Evolutionary conservation across 2,329 filamentous ascomycete genomes (phyloP).

Genomic region (Helotiales sp.): DNA sequence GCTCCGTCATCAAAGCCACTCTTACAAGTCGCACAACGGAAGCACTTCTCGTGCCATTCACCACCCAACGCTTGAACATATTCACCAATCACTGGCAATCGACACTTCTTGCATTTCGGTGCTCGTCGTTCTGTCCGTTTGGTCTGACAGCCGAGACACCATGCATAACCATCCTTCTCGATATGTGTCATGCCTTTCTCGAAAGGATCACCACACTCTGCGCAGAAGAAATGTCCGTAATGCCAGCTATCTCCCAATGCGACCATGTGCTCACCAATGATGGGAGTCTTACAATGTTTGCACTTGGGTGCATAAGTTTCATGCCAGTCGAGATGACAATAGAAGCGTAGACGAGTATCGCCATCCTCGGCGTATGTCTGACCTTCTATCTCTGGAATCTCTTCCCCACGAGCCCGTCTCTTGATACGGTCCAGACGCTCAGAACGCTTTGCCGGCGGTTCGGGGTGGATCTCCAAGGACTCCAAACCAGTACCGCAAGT

Average conservation of each 20-base stretch:
- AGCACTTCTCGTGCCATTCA: slow-evolving; percentile 94
- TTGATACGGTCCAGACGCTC: slow-evolving; percentile 74
- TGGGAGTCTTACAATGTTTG: slow-evolving; percentile 94
- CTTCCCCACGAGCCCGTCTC: slow-evolving; percentile 59
- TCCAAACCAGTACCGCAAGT: slow-evolving; percentile 86
- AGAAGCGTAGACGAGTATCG: slow-evolving; percentile 78
- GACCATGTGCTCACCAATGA: slow-evolving; percentile 91
- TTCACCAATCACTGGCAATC: slow-evolving; percentile 80
- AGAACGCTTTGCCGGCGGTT: slow-evolving; percentile 71
- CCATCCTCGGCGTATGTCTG: slow-evolving; percentile 70
- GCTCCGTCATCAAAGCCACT: slow-evolving; percentile 64
- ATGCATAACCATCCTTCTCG: slow-evolving; percentile 96
- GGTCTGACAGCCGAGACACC: slow-evolving; percentile 92
- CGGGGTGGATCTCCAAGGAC: slow-evolving; percentile 93
- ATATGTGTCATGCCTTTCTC: slow-evolving; percentile 69
- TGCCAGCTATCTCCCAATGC: slow-evolving; percentile 97
- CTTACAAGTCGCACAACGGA: slow-evolving; percentile 69
- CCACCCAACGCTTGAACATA: slow-evolving; percentile 86
- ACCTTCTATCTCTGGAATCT: slow-evolving; percentile 61
- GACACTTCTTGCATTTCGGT: slow-evolving; percentile 85
- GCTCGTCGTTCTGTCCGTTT: slow-evolving; percentile 85
- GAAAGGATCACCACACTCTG: slow-evolving; percentile 96
- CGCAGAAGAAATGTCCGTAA: slow-evolving; percentile 97
- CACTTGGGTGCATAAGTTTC: slow-evolving; percentile 90
- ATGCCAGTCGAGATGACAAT: slow-evolving; percentile 98